Percentiles rank a stretch among this genome's conserved stretches.
phyloP scores from a whole-genome alignment of 805 yeast genomes.

The Priceomyces fermenticarens region DNA sequence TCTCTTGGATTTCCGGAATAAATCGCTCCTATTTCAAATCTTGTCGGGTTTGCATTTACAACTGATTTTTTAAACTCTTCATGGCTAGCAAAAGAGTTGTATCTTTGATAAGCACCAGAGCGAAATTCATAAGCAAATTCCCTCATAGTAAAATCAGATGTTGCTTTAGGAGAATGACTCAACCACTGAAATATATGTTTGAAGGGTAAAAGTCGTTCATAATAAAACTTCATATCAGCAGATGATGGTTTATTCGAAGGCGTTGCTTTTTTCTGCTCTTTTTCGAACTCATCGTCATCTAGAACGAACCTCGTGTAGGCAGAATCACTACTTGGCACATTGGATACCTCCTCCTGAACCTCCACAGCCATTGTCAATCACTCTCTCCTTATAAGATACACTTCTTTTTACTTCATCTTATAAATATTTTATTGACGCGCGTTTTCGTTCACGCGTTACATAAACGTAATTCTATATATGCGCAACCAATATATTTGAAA shows the following conservation, averaged over 20 bases:
- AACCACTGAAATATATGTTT: conserved; percentile 82
- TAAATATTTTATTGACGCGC: background rate
- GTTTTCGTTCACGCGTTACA: conserved; percentile 1
- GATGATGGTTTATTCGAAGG: conserved; percentile 31
- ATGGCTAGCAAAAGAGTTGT: conserved; percentile 64
- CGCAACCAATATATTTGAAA: conserved; percentile 1
- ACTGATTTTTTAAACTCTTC: conserved; percentile 81
- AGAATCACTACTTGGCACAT: background rate
- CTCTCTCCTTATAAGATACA: background rate
- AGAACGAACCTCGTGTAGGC: conserved; percentile 4
- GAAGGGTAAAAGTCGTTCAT: conserved; percentile 72
- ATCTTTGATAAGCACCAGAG: conserved; percentile 87
- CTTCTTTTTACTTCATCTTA: background rate
- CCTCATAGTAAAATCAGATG: conserved; percentile 76
- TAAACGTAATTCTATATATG: background rate
- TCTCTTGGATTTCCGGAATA: conserved; percentile 86
- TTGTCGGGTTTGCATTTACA: conserved; percentile 69
- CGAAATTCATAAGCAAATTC: conserved; percentile 91
- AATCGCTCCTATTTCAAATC: conserved; percentile 94
- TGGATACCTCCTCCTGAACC: background rate
- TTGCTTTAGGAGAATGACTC: conserved; percentile 76
- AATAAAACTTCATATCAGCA: conserved; percentile 71
- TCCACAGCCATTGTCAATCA: conserved; percentile 5
- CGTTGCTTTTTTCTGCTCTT: background rate
- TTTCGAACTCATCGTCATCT: background rate